Evolutionary conservation across 495 filamentous ascomycete species (phyloP), one percentile per base, ranked within the genome.

Genomic region (Aspergillus carlsbadensis): DNA sequence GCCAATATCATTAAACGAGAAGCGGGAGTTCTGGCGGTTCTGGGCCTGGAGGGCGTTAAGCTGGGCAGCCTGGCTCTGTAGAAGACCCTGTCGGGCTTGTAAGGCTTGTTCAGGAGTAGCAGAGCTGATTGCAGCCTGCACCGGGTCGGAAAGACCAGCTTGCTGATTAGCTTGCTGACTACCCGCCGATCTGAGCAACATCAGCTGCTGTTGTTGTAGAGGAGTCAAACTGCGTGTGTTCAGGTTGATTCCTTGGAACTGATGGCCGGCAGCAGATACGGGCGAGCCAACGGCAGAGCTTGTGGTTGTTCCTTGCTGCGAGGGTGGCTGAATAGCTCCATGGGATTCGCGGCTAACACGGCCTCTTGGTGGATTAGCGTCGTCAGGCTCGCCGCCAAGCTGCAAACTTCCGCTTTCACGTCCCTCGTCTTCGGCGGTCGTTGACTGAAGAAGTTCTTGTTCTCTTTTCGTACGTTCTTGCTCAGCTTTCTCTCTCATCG

Each of bases 311-410:
- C 73, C 74, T 63, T 88, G 82, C 50, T 90, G 87, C 26, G 88
- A 89, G 8, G 91, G 89, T 0, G 87, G 86, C 62, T 90, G 89
- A 21, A 90, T 83, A 37, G 81, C 81, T 43, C 79, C 78, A 57
- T 84, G 78, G 21, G 72, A 74, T 54, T 82, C 75, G 34, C 74
- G 69, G 31, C 65, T 73, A 24, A 61, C 72, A 42, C 83, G 80
- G 37, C 80, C 81, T 55, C 81, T 79, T 0, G 72, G 64, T 8
- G 70, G 70, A 40, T 78, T 75, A 8, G 65, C 61, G 60, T 91
- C 91, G 62, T 97, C 92, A 0, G 92, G 92, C 62, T 96, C 92
- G 8, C 92, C 92, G 50, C 92, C 92, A 15, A 97, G 79, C 51
- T 93, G 91, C 33, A 95, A 78, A 65, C 92, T 97, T 10, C 91